Percentiles rank a stretch among this genome's conserved stretches.
Conservation (phyloP, 2,329 filamentous ascomycete species). For the Ophiostoma pallidulum region DNA sequence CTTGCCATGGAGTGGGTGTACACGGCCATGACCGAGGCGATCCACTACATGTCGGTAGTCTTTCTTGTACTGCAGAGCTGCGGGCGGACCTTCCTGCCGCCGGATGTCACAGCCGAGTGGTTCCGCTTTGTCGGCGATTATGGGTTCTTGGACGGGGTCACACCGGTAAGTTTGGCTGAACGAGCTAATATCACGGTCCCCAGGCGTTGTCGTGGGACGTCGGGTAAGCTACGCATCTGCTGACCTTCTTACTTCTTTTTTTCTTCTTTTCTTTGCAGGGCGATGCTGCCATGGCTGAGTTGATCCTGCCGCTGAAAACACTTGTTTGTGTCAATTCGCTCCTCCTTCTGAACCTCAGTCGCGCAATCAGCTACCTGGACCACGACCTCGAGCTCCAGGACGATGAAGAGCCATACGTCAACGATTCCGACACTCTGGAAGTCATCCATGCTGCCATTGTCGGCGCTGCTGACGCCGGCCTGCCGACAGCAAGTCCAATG, state of each 20-base stretch:
- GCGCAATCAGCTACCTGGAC: slow-evolving; percentile 47
- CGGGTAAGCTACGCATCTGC: background rate
- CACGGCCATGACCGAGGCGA: slow-evolving; percentile 57
- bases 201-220: too few species aligned
- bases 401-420: slow-evolving; percentile 51
- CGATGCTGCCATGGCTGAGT: slow-evolving; percentile 34
- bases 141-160: slow-evolving; percentile 59
- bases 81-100: slow-evolving; percentile 44
- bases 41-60: slow-evolving; percentile 63
- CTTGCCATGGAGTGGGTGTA: slow-evolving; percentile 50
- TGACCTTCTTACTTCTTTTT: slow-evolving; percentile 3
- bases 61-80: slow-evolving; percentile 59
- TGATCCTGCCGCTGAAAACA: slow-evolving; percentile 57
- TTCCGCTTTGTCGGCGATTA: slow-evolving; percentile 61
- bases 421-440: slow-evolving; percentile 59
- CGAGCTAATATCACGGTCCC: too few species aligned
- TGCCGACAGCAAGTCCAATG: slow-evolving; percentile 59
- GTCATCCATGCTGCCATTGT: slow-evolving; percentile 65
- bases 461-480: slow-evolving; percentile 44
- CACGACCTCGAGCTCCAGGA: slow-evolving; percentile 37
- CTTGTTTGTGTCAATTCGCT: slow-evolving; percentile 63
- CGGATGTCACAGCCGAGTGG: slow-evolving; percentile 57
- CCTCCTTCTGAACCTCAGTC: slow-evolving; percentile 57
- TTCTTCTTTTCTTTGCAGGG: slow-evolving; percentile 18
- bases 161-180: slow-evolving; percentile 39